phyloP scores from a whole-genome alignment of 768 basidiomycete species.

The Psilocybe tampanensis region DNA sequence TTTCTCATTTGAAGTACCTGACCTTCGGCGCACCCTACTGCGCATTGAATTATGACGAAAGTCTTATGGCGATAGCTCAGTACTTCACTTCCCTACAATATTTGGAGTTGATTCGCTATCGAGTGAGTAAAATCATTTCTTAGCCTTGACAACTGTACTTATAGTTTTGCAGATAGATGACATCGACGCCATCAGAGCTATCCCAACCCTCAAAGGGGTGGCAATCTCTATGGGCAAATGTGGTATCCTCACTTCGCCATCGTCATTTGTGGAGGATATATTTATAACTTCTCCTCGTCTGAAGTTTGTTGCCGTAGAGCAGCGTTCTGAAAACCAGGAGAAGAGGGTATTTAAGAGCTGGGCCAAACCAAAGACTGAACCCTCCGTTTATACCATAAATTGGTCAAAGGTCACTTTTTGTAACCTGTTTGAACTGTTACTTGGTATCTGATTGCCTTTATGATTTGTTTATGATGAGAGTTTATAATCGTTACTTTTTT shows the following conservation, averaged over 20 bases:
- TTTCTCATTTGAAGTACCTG: conserved; percentile 2
- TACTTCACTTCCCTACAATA: conserved; percentile 2
- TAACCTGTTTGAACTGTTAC: neutral
- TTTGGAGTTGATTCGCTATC: neutral
- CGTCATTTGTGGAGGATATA: neutral
- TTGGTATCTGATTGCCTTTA: no score
- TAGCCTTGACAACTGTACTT: neutral
- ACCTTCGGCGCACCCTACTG: conserved; percentile 1
- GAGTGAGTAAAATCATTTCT: neutral
- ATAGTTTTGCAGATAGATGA: neutral
- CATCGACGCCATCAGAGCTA: neutral
- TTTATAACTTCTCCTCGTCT: neutral
- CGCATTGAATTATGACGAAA: neutral
- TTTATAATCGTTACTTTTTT: neutral
- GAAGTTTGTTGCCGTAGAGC: neutral
- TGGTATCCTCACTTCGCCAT: neutral
- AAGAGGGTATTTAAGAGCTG: neutral
- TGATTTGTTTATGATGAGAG: no score
- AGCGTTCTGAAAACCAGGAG: neutral
- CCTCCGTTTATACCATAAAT: neutral
- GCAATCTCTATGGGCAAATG: neutral
- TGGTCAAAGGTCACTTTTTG: no score
- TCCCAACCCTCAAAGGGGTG: neutral
- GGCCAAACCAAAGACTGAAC: neutral
- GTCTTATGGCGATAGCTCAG: neutral